Percentiles rank a stretch among this genome's conserved stretches.
phyloP scores from a whole-genome alignment of 352 stramenopile genomes.

The Phytophthora sp. region DNA sequence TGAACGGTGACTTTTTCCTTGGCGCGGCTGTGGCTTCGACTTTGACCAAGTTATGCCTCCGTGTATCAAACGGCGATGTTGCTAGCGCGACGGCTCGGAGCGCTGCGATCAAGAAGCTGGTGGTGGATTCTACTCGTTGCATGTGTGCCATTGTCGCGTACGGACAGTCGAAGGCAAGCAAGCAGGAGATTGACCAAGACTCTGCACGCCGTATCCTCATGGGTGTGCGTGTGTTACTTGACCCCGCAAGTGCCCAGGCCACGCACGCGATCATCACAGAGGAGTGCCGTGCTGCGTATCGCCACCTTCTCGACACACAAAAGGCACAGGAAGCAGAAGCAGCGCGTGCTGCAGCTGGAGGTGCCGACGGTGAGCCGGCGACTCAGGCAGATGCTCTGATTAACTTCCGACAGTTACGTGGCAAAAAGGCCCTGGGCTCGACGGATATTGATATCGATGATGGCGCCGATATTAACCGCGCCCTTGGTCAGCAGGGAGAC shows the following conservation, averaged over 20 bases:
- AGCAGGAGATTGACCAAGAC: constrained; percentile 93
- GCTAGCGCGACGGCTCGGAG: constrained; percentile 49
- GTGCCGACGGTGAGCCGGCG: constrained; percentile 58
- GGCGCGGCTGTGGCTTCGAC: constrained; percentile 92
- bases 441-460: constrained; percentile 99
- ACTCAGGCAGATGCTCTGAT: constrained; percentile 96
- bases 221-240: constrained; percentile 94
- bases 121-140: constrained; percentile 71
- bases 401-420: constrained; percentile 96
- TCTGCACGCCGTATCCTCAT: constrained; percentile 96
- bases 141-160: constrained; percentile 82
- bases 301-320: constrained; percentile 73
- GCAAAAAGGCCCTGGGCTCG: constrained; percentile 90
- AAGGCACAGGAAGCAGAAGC: constrained; percentile 74
- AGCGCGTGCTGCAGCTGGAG: constrained; percentile 39
- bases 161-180: constrained; percentile 74
- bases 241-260: constrained; percentile 81
- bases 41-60: constrained; percentile 97
- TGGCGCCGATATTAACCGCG: constrained; percentile 95
- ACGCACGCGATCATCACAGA: constrained; percentile 81
- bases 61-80: constrained; percentile 70
- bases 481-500: constrained; percentile 88
- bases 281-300: constrained; percentile 83
- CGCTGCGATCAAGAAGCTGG: constrained; percentile 67
- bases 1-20: constrained; percentile 97